A percentile compares a stretch with the other conserved stretches of the same genome.
Evolutionary conservation across 768 basidiomycete genomes (phyloP).

Genomic region (Phaeotremella skinneri): DNA sequence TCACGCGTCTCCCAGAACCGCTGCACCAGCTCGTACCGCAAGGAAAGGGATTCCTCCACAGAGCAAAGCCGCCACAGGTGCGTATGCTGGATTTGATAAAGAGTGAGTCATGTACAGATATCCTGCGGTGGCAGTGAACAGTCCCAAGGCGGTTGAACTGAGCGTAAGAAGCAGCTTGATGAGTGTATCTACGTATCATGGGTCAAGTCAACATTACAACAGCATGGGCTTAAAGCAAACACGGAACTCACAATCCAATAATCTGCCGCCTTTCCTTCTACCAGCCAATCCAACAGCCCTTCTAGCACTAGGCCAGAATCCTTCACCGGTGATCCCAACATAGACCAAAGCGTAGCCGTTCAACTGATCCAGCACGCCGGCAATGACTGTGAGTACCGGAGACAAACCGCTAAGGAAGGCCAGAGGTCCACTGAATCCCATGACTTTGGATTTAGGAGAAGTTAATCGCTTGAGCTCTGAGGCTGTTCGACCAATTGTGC

Average conservation of each 20-base stretch:
- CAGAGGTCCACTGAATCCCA: conserved; percentile 39
- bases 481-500: conserved; percentile 55
- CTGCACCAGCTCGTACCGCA: conserved; percentile 78
- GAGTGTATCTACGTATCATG: conserved; percentile 57
- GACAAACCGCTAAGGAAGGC: conserved; percentile 43
- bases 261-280: conserved; percentile 40
- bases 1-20: conserved; percentile 72
- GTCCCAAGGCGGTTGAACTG: conserved; percentile 72
- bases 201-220: not conserved
- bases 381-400: conserved; percentile 49
- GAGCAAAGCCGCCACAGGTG: conserved; percentile 70
- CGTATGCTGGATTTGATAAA: conserved; percentile 65
- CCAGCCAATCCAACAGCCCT: conserved; percentile 58
- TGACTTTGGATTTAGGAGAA: conserved; percentile 38
- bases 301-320: conserved; percentile 63
- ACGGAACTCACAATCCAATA: conserved; percentile 54
- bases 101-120: conserved; percentile 89
- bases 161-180: conserved; percentile 63
- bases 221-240: not conserved
- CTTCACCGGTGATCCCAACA: conserved; percentile 70
- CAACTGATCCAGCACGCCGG: conserved; percentile 56
- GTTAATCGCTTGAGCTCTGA: conserved; percentile 40
- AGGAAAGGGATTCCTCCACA: conserved; percentile 76
- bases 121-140: conserved; percentile 75
- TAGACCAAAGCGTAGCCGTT: conserved; percentile 70